phyloP scores from a whole-genome alignment of 192 early-diverging fungal genomes.

The Dissophora ornata region DNA sequence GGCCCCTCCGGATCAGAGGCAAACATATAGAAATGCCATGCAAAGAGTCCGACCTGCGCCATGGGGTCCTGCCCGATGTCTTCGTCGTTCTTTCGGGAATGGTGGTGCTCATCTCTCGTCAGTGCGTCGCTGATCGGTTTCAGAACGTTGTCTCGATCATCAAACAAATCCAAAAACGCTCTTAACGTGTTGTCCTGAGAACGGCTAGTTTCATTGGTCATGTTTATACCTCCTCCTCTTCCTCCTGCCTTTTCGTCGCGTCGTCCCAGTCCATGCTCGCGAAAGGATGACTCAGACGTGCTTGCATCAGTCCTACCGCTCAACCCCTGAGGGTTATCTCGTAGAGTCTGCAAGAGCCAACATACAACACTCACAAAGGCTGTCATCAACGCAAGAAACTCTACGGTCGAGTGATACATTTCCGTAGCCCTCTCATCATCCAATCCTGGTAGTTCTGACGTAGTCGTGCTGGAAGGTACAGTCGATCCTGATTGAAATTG shows the following conservation, averaged over 20 bases:
- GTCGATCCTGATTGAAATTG: not conserved
- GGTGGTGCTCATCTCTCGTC: conserved; percentile 17
- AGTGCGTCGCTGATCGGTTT: conserved; percentile 37
- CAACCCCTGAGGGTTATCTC: not conserved
- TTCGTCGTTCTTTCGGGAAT: not conserved
- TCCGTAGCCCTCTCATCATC: conserved; percentile 15
- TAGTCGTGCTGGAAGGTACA: not conserved
- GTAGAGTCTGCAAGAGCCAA: conserved; percentile 33
- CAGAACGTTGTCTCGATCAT: conserved; percentile 52
- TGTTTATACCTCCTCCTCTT: conserved; percentile 1
- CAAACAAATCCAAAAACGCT: conserved; percentile 47
- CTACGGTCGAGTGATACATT: conserved; percentile 43
- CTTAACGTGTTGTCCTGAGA: not conserved
- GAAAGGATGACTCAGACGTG: too few species aligned
- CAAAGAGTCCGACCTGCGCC: conserved; percentile 21
- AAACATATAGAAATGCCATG: conserved; percentile 38
- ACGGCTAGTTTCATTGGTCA: not conserved
- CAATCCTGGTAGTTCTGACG: conserved; percentile 7
- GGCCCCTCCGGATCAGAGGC: conserved; percentile 10
- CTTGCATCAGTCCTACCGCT: too few species aligned
- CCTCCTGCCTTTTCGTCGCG: not conserved
- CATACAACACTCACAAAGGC: conserved; percentile 62
- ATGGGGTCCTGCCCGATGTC: not conserved
- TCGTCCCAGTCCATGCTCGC: not conserved
- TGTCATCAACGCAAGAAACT: conserved; percentile 54